A percentile compares a stretch with the other conserved stretches of the same genome.
phyloP scores from a whole-genome alignment of 2,329 filamentous ascomycete species.

The Hymenotorrendiella dingleyae region DNA sequence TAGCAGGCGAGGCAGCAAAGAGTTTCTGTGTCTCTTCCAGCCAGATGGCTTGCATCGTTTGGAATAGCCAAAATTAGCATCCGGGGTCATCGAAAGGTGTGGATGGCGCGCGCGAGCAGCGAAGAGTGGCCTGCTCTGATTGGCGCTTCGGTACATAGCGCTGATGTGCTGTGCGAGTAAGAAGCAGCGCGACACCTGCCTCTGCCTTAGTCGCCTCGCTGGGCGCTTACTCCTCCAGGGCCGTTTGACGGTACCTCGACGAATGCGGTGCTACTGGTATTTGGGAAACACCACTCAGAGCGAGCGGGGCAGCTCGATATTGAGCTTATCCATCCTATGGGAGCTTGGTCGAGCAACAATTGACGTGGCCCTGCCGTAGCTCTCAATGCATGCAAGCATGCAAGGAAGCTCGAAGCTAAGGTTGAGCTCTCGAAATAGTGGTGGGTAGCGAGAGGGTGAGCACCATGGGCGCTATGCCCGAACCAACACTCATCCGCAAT shows the following conservation, averaged over 20 bases:
- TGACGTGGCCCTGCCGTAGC: no score
- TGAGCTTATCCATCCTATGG: constrained; percentile 1
- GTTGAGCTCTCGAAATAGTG: no score
- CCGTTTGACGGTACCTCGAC: constrained; percentile 3
- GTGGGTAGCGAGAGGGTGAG: no score
- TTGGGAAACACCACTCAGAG: neutral
- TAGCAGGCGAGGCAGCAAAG: constrained; percentile 1
- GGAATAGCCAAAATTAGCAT: constrained; percentile 8
- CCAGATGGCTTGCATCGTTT: no score
- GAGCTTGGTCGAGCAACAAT: no score
- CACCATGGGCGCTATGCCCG: no score
- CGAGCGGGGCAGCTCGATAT: neutral
- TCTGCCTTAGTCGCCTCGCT: neutral
- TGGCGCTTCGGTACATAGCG: constrained; percentile 2
- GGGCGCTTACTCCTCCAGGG: constrained; percentile 2
- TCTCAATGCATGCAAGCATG: no score
- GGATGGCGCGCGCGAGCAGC: constrained; percentile 10
- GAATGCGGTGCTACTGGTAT: neutral
- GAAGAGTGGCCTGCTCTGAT: neutral
- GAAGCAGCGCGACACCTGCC: neutral
- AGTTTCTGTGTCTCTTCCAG: no score
- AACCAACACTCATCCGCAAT: no score
- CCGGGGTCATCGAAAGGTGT: constrained; percentile 3
- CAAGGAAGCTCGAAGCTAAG: no score
- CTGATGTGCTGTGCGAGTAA: neutral